These are phyloP conservation scores for Mollisia scopiformis DNA, from an alignment of 2,329 filamentous ascomycete genomes.

Conservation along the genomic window DNA sequence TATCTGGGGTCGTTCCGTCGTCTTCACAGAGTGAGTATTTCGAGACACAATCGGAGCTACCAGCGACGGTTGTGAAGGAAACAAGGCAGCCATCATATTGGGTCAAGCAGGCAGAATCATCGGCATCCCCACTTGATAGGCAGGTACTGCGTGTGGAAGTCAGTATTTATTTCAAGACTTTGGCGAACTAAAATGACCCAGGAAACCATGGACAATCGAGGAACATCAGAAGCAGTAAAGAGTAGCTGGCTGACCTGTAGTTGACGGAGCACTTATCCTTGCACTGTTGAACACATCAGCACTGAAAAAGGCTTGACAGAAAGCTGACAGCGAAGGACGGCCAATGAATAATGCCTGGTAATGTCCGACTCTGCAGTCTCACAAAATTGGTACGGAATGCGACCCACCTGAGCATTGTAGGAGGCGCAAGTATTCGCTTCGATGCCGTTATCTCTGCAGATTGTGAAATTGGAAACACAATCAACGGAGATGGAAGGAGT, in stretches of 20 bases:
- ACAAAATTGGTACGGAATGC: too few species aligned
- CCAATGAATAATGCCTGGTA: too few species aligned
- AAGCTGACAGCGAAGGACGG: too few species aligned
- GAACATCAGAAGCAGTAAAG: too few species aligned
- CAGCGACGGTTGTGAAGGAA: conserved; percentile 1
- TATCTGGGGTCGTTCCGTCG: conserved; percentile 4
- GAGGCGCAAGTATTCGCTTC: conserved; percentile 15
- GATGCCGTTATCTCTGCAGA: conserved; percentile 11
- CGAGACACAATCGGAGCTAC: conserved; percentile 2
- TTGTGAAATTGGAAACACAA: conserved; percentile 15
- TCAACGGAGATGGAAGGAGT: conserved; percentile 12
- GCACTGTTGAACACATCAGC: too few species aligned
- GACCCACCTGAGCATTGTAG: conserved; percentile 20
- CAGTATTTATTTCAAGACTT: too few species aligned
- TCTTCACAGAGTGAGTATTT: conserved; percentile 6
- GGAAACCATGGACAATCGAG: too few species aligned
- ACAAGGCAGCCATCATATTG: conserved; percentile 8
- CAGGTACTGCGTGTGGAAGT: too few species aligned
- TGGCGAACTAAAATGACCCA: too few species aligned
- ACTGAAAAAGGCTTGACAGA: too few species aligned
- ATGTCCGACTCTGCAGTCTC: too few species aligned
- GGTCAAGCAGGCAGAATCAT: conserved; percentile 13
- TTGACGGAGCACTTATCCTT: conserved; percentile 19
- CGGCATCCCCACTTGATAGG: conserved; percentile 11
- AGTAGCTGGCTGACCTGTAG: too few species aligned